These are phyloP conservation scores for Epichloe gansuensis DNA, from an alignment of 2,329 filamentous ascomycete genomes.

Conservation along the genomic window DNA sequence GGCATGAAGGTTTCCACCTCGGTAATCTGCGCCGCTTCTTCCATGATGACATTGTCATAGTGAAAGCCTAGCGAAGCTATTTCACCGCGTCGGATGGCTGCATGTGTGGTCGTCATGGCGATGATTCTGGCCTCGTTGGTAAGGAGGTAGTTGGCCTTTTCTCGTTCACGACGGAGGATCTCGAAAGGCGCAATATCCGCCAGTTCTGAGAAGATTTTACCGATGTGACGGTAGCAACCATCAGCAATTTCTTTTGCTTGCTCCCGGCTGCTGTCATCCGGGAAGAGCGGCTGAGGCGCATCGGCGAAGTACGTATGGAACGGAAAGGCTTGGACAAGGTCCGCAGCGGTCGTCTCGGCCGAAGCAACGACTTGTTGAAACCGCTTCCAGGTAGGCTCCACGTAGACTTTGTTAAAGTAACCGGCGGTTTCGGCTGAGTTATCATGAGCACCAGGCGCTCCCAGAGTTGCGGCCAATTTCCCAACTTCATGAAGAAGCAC, in stretches of 20 bases:
- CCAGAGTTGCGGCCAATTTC: slow-evolving; percentile 71
- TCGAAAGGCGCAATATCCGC: slow-evolving; percentile 93
- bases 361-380: slow-evolving; percentile 52
- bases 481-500: slow-evolving; percentile 71
- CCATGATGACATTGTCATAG: slow-evolving; percentile 96
- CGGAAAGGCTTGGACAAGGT: slow-evolving; percentile 65
- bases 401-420: slow-evolving; percentile 89
- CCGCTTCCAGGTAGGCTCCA: slow-evolving; percentile 76
- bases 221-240: slow-evolving; percentile 80
- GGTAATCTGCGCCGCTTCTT: slow-evolving; percentile 95
- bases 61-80: slow-evolving; percentile 88
- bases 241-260: slow-evolving; percentile 61
- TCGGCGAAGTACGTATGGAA: slow-evolving; percentile 81
- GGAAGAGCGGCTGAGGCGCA: slow-evolving; percentile 76
- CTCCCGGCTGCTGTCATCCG: slow-evolving; percentile 49
- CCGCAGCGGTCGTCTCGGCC: slow-evolving; percentile 41
- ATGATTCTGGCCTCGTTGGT: slow-evolving; percentile 94
- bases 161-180: slow-evolving; percentile 73
- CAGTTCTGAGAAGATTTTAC: slow-evolving; percentile 81
- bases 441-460: slow-evolving; percentile 84
- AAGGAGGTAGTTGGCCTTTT: slow-evolving; percentile 92
- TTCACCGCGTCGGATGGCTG: slow-evolving; percentile 83
- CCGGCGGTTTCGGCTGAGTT: slow-evolving; percentile 93
- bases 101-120: slow-evolving; percentile 97
- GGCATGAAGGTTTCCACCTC: slow-evolving; percentile 97